A percentile compares a stretch with the other conserved stretches of the same genome.
phyloP scores from a whole-genome alignment of 1,139 yeast genomes.

The Hanseniaspora sp. region DNA sequence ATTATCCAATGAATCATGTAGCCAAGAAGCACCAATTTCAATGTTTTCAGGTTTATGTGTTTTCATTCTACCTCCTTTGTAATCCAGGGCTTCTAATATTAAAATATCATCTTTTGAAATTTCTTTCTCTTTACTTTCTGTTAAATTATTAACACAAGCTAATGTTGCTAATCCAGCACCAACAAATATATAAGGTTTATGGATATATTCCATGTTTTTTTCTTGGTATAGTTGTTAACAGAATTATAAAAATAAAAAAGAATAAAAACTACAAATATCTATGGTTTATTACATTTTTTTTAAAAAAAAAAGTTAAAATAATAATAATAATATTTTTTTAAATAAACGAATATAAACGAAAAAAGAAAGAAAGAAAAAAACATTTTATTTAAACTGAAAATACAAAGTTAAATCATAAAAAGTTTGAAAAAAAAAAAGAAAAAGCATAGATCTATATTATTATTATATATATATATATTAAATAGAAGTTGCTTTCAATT shows the following conservation, averaged over 20 bases:
- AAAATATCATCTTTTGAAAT: constrained; percentile 5
- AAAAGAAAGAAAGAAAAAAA: no score
- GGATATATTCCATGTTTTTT: not conserved
- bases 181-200: constrained; percentile 34
- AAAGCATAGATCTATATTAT: not conserved
- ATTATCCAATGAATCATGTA: constrained; percentile 67
- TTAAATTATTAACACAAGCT: constrained; percentile 57
- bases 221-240: not conserved
- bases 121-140: constrained; percentile 19
- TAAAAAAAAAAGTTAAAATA: no score
- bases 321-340: no score
- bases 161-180: constrained; percentile 84
- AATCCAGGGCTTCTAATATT: constrained; percentile 46
- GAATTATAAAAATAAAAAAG: not conserved
- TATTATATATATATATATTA: not conserved
- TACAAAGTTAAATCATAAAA: no score
- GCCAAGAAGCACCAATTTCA: constrained; percentile 86
- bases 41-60: constrained; percentile 36
- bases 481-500: not conserved
- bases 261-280: no score
- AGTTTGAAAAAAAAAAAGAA: not conserved
- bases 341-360: no score
- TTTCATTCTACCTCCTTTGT: constrained; percentile 49
- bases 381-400: no score
- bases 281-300: no score